phyloP scores from a whole-genome alignment of 441 rosid species.

The Dalechampia spathulata region DNA sequence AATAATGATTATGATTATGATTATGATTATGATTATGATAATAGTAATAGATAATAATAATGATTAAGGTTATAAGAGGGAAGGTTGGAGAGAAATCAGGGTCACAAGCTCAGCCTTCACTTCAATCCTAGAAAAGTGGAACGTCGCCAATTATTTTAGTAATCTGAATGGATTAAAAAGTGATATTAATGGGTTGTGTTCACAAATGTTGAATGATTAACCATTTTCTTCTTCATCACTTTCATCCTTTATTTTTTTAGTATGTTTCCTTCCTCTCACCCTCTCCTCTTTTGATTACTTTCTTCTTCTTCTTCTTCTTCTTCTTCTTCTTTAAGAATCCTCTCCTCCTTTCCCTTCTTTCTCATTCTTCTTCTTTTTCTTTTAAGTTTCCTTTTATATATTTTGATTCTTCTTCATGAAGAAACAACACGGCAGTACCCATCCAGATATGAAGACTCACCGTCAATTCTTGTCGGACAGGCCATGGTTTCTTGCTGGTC shows the following conservation, averaged over 20 bases:
- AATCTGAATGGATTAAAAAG: neutral
- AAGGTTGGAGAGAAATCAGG: neutral
- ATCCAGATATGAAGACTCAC: conserved; percentile 1
- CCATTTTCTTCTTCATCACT: neutral
- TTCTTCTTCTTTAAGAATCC: too few relatives aligned
- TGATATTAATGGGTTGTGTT: too few relatives aligned
- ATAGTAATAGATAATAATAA: too few relatives aligned
- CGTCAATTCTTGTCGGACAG: neutral
- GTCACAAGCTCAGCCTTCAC: neutral
- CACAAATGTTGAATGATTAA: neutral
- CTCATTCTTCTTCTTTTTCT: neutral
- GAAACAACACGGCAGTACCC: neutral
- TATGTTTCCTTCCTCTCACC: neutral
- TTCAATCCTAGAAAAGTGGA: neutral
- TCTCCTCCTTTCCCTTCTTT: conserved; percentile 6
- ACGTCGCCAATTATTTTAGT: neutral
- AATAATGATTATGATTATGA: too few relatives aligned
- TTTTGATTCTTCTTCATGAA: neutral
- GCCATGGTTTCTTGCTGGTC: conserved; percentile 14
- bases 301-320: too few relatives aligned
- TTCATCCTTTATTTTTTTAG: neutral
- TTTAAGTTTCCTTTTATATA: too few relatives aligned
- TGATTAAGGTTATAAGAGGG: too few relatives aligned
- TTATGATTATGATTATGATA: too few relatives aligned
- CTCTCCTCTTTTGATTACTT: too few relatives aligned